phyloP scores from a whole-genome alignment of 2,329 filamentous ascomycete species.

The Stylonectria norvegica region DNA sequence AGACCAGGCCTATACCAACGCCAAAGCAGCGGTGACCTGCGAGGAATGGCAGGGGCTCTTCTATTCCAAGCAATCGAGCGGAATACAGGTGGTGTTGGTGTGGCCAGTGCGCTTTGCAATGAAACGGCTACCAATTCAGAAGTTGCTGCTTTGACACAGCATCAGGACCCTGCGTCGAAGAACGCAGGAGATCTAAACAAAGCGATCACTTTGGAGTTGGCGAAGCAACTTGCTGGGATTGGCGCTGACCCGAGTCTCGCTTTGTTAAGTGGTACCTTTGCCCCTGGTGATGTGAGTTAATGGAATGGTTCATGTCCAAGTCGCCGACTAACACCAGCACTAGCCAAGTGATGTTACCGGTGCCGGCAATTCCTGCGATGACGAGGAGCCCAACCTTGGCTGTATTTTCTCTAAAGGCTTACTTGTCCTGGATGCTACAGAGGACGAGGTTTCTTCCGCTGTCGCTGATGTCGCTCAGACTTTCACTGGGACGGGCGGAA shows the following conservation, averaged over 20 bases:
- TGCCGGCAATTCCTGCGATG: conserved; percentile 45
- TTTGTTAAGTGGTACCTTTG: conserved; percentile 61
- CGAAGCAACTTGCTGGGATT: conserved; percentile 56
- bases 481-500: conserved; percentile 32
- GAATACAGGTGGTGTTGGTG: conserved; percentile 39
- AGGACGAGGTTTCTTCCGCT: conserved; percentile 49
- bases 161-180: conserved; percentile 63
- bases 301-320: background rate
- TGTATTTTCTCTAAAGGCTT: conserved; percentile 54
- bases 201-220: conserved; percentile 56
- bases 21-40: conserved; percentile 50
- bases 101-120: conserved; percentile 43
- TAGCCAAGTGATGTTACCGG: conserved; percentile 13
- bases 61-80: conserved; percentile 54
- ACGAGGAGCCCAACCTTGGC: conserved; percentile 43
- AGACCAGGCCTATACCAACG: conserved; percentile 59
- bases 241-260: conserved; percentile 61
- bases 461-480: conserved; percentile 37
- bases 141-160: conserved; percentile 60
- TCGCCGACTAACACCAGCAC: background rate
- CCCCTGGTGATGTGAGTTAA: conserved; percentile 50
- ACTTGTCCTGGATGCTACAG: conserved; percentile 51
- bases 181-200: conserved; percentile 58
- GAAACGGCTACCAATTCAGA: conserved; percentile 60
- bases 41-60: conserved; percentile 52